These are phyloP conservation scores for Aspergillus nidulans DNA, from an alignment of 495 filamentous ascomycete species.

Conservation along the genomic window DNA sequence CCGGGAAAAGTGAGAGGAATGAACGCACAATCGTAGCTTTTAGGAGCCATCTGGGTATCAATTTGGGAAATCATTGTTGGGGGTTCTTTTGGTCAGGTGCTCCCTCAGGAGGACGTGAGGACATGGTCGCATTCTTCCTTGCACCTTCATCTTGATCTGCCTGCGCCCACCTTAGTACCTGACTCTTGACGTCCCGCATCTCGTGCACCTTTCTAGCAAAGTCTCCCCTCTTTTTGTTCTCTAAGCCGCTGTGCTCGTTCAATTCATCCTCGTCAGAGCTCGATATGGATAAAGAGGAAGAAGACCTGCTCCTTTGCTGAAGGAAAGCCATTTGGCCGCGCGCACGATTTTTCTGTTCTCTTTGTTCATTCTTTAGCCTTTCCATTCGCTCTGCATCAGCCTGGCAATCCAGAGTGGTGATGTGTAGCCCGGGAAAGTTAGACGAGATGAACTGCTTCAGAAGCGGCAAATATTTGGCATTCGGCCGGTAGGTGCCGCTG, in stretches of 20 bases:
- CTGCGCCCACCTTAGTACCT: conserved; percentile 39
- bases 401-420: conserved; percentile 65
- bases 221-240: conserved; percentile 26
- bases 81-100: neutral
- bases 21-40: neutral
- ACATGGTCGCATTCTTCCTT: neutral
- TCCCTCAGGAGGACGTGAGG: neutral
- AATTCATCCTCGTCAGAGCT: conserved; percentile 74
- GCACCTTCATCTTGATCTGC: conserved; percentile 15
- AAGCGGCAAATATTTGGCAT: conserved; percentile 63
- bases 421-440: conserved; percentile 69
- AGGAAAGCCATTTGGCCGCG: conserved; percentile 60
- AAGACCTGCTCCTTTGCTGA: conserved; percentile 58
- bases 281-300: conserved; percentile 53
- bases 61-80: neutral
- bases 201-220: conserved; percentile 31
- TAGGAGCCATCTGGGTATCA: neutral
- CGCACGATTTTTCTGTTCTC: conserved; percentile 57
- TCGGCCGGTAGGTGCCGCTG: conserved; percentile 87
- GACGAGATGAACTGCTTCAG: conserved; percentile 62
- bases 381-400: conserved; percentile 59
- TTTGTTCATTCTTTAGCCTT: conserved; percentile 58
- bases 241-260: conserved; percentile 45
- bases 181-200: conserved; percentile 41
- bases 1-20: neutral